Base-by-base conservation (phyloP, 1,284 basidiomycete genomes). In the Cutaneotrichosporon dermatis region DNA sequence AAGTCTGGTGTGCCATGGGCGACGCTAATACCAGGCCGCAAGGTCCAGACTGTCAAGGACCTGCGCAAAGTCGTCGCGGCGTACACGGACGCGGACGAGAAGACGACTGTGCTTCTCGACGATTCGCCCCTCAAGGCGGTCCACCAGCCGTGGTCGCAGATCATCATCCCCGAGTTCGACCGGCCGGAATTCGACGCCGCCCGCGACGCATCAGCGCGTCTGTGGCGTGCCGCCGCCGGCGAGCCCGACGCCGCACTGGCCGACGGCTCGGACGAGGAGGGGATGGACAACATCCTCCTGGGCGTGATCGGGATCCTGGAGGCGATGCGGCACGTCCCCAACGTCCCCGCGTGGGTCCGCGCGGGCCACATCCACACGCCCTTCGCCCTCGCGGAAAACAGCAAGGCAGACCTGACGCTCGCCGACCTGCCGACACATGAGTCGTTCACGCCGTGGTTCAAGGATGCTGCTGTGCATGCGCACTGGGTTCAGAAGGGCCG, bases 31-130 rank as follows among this genome's bases (percentile, higher is more conserved):
- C 34, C 37, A 65, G 69, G 59, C 52, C 51, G 67, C 34, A 75
- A 76, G 53, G 72, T 74, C 1, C 74, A 75, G 50, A 79, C 77
- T 0, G 69, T 69, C 34, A 79, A 79, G 63, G 75, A 79, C 55
- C 65, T 79, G 5, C 67, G 68, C 16, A 72, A 75, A 50, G 66
- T 79, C 35, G 57, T 64, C 15, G 57, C 66, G 1, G 68, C 70
- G 39, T 59, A 74, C 9, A 36, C 7, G 3, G 15, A 46, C 9
- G 73, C 67, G 46, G 67, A 70, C 52, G 68, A 72, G 51, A 57
- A 57, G 37, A 69, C 62, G 12, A 69, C 66, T 4, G 58, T 79
- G 11, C 66, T 79, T 1, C 63, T 79, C 2, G 77, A 79, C 59
- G 77, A 79, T 55, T 76, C 75, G 9, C 74, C 75, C 0, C 59